Base-by-base conservation (phyloP, 192 early-diverging fungal species). In the Coemansia asiatica region DNA sequence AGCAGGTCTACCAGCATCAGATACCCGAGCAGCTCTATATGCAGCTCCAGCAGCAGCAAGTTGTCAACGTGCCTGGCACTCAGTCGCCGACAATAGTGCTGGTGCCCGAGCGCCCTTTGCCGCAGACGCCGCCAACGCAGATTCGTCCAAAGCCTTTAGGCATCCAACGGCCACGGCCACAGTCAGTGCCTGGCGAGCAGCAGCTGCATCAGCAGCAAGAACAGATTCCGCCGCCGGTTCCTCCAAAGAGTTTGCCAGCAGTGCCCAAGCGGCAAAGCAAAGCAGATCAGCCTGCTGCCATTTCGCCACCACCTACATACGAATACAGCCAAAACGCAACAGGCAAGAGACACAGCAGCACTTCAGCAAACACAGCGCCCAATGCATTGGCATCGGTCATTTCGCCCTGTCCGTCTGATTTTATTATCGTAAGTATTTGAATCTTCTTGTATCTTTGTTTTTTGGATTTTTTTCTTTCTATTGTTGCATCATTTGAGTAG, bases 351-450 rank as follows among this genome's bases (percentile, higher is more conserved):
- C 16, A 1, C 35, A 7, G 12, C 35, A 58, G 33, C 29, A 28
- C 15, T 48, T 3, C 31, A 33, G 31, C 31, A 33, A 3, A 33
- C n/a, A 25, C 51, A 54, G 13, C 22, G 51, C 51, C 51, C 58
- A 44, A 7, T 1, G 2, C 38, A 26, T 13, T 44, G 35, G 38
- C 36, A 9, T 35, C 58, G 36, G 58, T 60, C 38, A 21, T 15
- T 15, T 60, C 58, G 58, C 36, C 58, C 9, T 46, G 29, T 9
- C 36, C 58, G 58, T 60, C 58, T 22, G 58, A 60, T 22, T 60
- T 46, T 60, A 40, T 60, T 46, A 60, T 60, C 58, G 58, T 60
- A 60, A 60, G 58, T 60, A 60, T 19, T 22, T 7, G 25, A 23
- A 9, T 51, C 22, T 2, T 49, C 6, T 4, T 15, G 21, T 23